Conservation (phyloP, 495 filamentous ascomycete genomes). For the Penicillium parvum region DNA sequence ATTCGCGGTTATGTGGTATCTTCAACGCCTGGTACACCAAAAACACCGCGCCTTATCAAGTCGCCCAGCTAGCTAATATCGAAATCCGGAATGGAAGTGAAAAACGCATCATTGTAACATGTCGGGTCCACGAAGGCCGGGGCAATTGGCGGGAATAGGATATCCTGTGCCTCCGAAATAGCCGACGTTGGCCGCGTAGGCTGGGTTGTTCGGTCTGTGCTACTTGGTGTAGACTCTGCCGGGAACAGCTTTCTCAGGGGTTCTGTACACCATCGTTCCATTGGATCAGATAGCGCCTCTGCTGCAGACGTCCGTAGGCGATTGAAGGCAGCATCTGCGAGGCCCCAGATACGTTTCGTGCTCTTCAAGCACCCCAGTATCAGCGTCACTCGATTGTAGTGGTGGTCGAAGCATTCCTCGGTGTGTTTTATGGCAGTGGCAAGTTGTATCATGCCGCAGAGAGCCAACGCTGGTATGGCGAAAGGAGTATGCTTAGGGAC, state of each 20-base stretch:
- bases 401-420: constrained; percentile 39
- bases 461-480: constrained; percentile 27
- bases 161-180: constrained; percentile 23
- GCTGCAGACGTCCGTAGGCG: constrained; percentile 29
- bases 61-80: constrained; percentile 18
- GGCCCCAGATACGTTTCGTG: constrained; percentile 30
- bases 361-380: constrained; percentile 38
- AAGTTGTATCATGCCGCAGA: constrained; percentile 39
- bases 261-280: constrained; percentile 31
- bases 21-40: too few species aligned
- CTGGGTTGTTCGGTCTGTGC: constrained; percentile 15
- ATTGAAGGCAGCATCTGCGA: constrained; percentile 29
- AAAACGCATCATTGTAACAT: constrained; percentile 31
- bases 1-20: too few species aligned
- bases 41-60: too few species aligned
- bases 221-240: constrained; percentile 17
- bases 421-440: constrained; percentile 33
- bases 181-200: constrained; percentile 10
- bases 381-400: constrained; percentile 39
- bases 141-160: constrained; percentile 25
- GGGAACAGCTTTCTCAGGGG: constrained; percentile 25
- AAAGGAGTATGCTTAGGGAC: constrained; percentile 38
- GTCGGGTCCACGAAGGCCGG: constrained; percentile 34
- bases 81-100: constrained; percentile 27
- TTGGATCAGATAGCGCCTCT: constrained; percentile 29